Percentiles rank a stretch among this genome's conserved stretches.
Evolutionary conservation across 2,329 filamentous ascomycete species (phyloP).

Genomic region (Xylariaceae sp.): DNA sequence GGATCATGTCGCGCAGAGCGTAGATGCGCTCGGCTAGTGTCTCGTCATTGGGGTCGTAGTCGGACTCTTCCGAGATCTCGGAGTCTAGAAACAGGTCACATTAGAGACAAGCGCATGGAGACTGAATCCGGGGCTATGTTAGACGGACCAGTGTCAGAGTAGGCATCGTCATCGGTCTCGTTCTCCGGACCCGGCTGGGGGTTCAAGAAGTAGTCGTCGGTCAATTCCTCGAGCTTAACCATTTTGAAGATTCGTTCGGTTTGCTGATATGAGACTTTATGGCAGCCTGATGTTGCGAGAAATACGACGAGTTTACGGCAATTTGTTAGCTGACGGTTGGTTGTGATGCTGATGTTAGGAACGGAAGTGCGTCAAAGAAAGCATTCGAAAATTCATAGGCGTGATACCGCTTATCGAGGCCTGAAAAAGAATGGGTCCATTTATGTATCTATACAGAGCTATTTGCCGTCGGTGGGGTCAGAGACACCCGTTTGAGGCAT

Average conservation of each 20-base stretch:
- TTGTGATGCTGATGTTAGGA: background rate
- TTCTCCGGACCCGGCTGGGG: conserved; percentile 60
- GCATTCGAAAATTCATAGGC: conserved; percentile 16
- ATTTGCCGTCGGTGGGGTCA: background rate
- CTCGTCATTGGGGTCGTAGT: conserved; percentile 56
- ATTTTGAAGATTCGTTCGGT: conserved; percentile 34
- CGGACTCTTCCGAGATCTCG: conserved; percentile 76
- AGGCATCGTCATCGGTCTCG: conserved; percentile 65
- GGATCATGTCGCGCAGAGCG: conserved; percentile 71
- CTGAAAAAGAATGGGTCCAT: background rate
- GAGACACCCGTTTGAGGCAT: too few species aligned
- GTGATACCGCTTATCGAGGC: conserved; percentile 1
- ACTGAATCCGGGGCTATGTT: background rate
- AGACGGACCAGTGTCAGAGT: conserved; percentile 79
- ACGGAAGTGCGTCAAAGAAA: background rate
- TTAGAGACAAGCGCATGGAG: conserved; percentile 2
- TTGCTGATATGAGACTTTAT: too few species aligned
- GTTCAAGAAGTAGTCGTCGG: conserved; percentile 88
- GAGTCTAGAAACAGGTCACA: conserved; percentile 52
- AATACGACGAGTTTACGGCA: background rate
- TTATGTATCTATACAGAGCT: background rate
- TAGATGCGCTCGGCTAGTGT: conserved; percentile 62
- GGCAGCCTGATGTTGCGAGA: background rate
- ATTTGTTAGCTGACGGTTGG: background rate
- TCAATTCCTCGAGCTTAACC: conserved; percentile 95